Percentiles rank a stretch among this genome's conserved stretches.
phyloP scores from a whole-genome alignment of 306 rosid genomes.

The Abrus precatorius region DNA sequence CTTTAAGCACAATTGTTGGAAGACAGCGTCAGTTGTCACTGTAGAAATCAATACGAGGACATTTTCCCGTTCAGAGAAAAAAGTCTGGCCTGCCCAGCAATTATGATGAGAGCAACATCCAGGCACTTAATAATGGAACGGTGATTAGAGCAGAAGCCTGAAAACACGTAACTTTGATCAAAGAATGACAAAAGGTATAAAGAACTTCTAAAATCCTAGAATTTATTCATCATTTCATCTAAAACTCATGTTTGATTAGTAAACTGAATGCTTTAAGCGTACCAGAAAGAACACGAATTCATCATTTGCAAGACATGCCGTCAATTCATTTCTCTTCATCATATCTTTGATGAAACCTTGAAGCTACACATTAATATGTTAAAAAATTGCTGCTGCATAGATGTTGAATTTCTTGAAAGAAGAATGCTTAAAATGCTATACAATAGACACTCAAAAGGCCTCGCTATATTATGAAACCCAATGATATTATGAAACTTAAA shows the following conservation, averaged over 20 bases:
- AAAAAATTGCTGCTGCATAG: constrained; percentile 2
- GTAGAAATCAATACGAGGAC: constrained; percentile 11
- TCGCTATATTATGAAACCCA: constrained; percentile 9
- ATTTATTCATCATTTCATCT: background rate
- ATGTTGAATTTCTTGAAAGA: constrained; percentile 26
- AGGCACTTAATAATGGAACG: constrained; percentile 80
- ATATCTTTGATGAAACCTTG: constrained; percentile 72
- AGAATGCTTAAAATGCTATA: constrained; percentile 14
- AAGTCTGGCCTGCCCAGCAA: constrained; percentile 30
- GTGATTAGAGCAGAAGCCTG: constrained; percentile 83
- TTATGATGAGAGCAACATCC: constrained; percentile 74
- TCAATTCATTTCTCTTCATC: constrained; percentile 74
- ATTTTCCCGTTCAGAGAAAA: background rate
- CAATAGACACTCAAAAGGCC: constrained; percentile 24
- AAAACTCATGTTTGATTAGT: constrained; percentile 19
- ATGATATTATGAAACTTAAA: constrained; percentile 18
- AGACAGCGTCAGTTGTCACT: constrained; percentile 17
- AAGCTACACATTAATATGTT: constrained; percentile 59
- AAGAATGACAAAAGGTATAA: constrained; percentile 30
- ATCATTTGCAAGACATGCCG: constrained; percentile 67
- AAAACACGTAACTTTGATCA: constrained; percentile 50
- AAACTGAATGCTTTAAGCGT: constrained; percentile 44
- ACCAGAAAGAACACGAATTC: constrained; percentile 88
- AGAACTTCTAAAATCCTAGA: constrained; percentile 4
- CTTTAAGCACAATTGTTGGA: constrained; percentile 26